Conservation (phyloP, 1,139 yeast genomes). For the Nakaseomyces uthaithaninus region DNA sequence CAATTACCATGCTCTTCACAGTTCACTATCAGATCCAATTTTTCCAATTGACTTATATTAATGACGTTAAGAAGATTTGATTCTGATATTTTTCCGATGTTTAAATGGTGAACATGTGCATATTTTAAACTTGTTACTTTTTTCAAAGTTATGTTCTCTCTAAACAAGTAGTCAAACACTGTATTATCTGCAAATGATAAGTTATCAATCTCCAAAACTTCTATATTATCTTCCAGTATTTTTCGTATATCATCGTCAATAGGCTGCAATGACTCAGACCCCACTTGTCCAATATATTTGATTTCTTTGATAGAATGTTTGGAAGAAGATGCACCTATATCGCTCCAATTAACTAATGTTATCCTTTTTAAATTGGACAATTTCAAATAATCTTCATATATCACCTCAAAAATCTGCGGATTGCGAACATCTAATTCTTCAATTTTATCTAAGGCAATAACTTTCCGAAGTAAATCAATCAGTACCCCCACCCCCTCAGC, state of each 20-base stretch:
- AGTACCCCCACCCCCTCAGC: slow-evolving; percentile 17
- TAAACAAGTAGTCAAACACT: slow-evolving; percentile 29
- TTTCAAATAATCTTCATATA: slow-evolving; percentile 12
- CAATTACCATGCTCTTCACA: slow-evolving; percentile 41
- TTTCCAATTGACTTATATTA: slow-evolving; percentile 28
- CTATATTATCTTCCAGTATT: slow-evolving; percentile 8
- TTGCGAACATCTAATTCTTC: slow-evolving; percentile 21
- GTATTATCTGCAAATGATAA: slow-evolving; percentile 35
- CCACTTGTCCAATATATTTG: slow-evolving; percentile 13
- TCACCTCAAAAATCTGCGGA: slow-evolving; percentile 9
- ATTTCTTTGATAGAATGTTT: slow-evolving; percentile 10
- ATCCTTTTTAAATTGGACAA: slow-evolving; percentile 16
- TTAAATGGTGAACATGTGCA: slow-evolving; percentile 38
- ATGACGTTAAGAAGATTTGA: slow-evolving; percentile 26
- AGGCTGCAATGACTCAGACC: not conserved
- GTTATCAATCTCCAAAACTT: slow-evolving; percentile 24
- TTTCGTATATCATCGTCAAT: slow-evolving; percentile 7
- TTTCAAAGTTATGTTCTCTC: slow-evolving; percentile 13
- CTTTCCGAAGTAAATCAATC: slow-evolving; percentile 14
- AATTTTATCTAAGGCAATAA: slow-evolving; percentile 14
- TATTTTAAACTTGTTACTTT: slow-evolving; percentile 31
- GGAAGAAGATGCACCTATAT: slow-evolving; percentile 13
- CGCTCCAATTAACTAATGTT: slow-evolving; percentile 12
- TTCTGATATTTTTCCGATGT: slow-evolving; percentile 30
- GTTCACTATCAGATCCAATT: slow-evolving; percentile 38